Evolutionary conservation across 768 basidiomycete genomes (phyloP), one percentile per base, ranked within the genome.

Genomic region (Fistulinella prunicolor): DNA sequence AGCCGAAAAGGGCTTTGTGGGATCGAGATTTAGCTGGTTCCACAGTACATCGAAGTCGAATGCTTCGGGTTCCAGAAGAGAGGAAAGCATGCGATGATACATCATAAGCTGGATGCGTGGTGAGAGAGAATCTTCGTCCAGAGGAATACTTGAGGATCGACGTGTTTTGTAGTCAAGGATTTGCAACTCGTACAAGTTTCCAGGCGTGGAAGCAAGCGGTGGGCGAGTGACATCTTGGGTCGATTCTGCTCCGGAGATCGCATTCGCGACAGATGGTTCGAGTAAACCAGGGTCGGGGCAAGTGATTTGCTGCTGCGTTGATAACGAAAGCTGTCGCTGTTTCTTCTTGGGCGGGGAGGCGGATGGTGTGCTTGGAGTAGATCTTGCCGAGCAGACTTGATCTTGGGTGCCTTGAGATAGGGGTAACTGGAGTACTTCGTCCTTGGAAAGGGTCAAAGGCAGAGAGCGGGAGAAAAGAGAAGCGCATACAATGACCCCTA

Each of bases 21-120:
- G 69, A 46, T 82, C 54, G 13, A 85, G 54, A 2, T 66, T 60
- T 1, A 82, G 58, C 21, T 64, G 68, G 13, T 49, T 54, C 82
- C 85, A 89, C 9, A 90, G 55, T 0, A 59, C 45, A 20, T 62
- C 38, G 56, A 84, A 87, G 55, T 83, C 74, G 49, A 82, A 78
- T 0, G 57, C 42, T 30, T 53, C 53, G 1, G 72, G 71, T 3
- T 76, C 64, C 17, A 83, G 61, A 12, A 89, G 66, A 4, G 68
- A 66, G 19, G 73, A 70, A 30, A 92, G 72, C 43, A 92, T 77
- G 16, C 80, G 79, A 56, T 79, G 76, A 59, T 92, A 92, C 30
- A 89, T 66, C 85, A 89, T 89, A 5, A 91, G 74, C 61, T 92
- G 89, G 29, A 89, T 66, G 7, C 79, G 78, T 0, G 87, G 74